phyloP scores from a whole-genome alignment of 441 rosid species.

The Gossypium lobatum region DNA sequence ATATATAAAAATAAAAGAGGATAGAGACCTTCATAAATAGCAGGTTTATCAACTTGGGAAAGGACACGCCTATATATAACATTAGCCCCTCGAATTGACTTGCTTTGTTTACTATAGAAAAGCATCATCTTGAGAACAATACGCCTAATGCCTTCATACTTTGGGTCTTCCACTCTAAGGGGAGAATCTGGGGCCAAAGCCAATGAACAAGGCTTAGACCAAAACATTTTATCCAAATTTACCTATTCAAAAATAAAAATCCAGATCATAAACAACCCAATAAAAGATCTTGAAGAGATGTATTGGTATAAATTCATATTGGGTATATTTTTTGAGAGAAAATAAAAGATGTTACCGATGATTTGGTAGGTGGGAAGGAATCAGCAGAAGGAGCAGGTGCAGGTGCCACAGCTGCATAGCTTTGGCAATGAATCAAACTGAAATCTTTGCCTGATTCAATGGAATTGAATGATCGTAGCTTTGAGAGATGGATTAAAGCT shows the following conservation, averaged over 20 bases:
- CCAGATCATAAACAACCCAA: not conserved
- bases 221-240: slow-evolving; percentile 68
- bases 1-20: not conserved
- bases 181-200: slow-evolving; percentile 72
- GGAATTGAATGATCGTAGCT: slow-evolving; percentile 28
- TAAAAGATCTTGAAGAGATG: not conserved
- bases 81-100: slow-evolving; percentile 72
- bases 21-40: slow-evolving; percentile 73
- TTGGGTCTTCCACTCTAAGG: slow-evolving; percentile 74
- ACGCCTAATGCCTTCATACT: slow-evolving; percentile 54
- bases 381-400: slow-evolving; percentile 30
- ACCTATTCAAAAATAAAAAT: slow-evolving; percentile 29
- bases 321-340: not conserved
- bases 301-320: not conserved
- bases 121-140: slow-evolving; percentile 55
- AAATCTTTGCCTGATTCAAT: slow-evolving; percentile 23
- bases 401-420: slow-evolving; percentile 41
- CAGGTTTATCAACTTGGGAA: slow-evolving; percentile 72
- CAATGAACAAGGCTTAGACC: slow-evolving; percentile 81
- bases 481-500: slow-evolving; percentile 33
- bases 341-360: slow-evolving; percentile 29
- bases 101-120: slow-evolving; percentile 88
- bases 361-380: slow-evolving; percentile 29
- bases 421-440: slow-evolving; percentile 25
- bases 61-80: slow-evolving; percentile 56